Base-by-base conservation (phyloP, 2,329 filamentous ascomycete genomes). In the Fusarium lateritium region DNA sequence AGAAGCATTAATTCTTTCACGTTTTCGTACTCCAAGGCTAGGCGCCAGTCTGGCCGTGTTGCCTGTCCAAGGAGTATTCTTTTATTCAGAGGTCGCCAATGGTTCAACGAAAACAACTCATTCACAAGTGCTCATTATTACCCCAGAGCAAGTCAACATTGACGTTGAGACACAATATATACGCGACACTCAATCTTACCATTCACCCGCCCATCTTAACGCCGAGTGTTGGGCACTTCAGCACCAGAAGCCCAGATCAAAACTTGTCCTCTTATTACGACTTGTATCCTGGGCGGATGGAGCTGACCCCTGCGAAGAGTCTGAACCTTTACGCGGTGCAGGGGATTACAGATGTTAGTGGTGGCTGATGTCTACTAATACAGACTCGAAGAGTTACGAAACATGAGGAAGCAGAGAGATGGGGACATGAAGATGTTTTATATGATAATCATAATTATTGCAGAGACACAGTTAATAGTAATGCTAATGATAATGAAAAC, bases 301-400 rank as follows among this genome's bases (percentile, higher is more conserved):
- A 46, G 36, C 47, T 19, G 22, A 63, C 71, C 71, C 71, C 69
- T 72, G 63, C 62, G 33, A 63, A 52, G 71, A 73, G 71, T 73
- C 69, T 73, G 69, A 73, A 73, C 71, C 71, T 73, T 73, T 73
- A 65, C 71, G 71, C 44, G 71, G 71, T 73, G 71, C 69, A 66
- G 71, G 71, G 71, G 71, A 73, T 73, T 73, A 66, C 54, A 42
- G 63, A 51, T 42, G 40, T 56, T 60, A 42, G 65, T 46, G 62
- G 62, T 62, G 62, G 64, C 53, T 36, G 14, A 61, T 56, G 62
- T 58, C 60, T 54, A 73, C 71, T 56, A 69, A 73, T 73, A 53
- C 69, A 70, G 71, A 68, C 71, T 73, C 65, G 24, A 53, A 21
- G 45, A 62, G 22, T 63, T 43, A 58, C 14, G 45, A 58, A 33